A percentile compares a stretch with the other conserved stretches of the same genome.
Conservation (phyloP, 768 basidiomycete species). For the Russula lepida region DNA sequence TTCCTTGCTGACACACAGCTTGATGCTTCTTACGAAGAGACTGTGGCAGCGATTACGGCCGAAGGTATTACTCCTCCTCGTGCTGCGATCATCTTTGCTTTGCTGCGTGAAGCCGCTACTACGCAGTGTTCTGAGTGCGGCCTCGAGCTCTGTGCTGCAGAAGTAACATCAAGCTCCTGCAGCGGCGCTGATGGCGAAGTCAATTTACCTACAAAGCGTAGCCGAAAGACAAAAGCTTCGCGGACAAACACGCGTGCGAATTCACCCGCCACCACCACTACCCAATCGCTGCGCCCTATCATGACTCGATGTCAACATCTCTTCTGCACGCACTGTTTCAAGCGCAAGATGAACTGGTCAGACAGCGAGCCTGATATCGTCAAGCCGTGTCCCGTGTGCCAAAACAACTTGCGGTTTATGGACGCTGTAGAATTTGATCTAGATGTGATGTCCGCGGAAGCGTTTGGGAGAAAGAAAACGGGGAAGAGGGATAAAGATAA, state of each 20-base stretch:
- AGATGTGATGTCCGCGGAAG: conserved; percentile 40
- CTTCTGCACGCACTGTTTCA: conserved; percentile 84
- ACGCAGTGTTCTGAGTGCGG: conserved; percentile 89
- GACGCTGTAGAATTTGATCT: conserved; percentile 82
- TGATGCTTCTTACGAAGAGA: conserved; percentile 65
- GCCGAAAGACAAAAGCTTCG: conserved; percentile 50
- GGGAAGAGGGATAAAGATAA: conserved; percentile 69
- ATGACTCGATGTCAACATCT: conserved; percentile 93
- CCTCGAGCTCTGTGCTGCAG: conserved; percentile 53
- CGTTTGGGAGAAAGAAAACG: conserved; percentile 48
- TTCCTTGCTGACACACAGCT: conserved; percentile 34
- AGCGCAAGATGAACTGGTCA: conserved; percentile 75
- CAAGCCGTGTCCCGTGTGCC: conserved; percentile 72
- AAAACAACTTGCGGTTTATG: conserved; percentile 48
- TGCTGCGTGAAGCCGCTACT: conserved; percentile 78
- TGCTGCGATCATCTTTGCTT: conserved; percentile 76
- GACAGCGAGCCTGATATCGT: conserved; percentile 48
- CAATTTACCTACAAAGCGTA: conserved; percentile 41
- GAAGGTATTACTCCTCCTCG: conserved; percentile 72
- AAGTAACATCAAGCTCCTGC: conserved; percentile 34
- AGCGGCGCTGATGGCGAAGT: conserved; percentile 41
- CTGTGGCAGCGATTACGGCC: conserved; percentile 60
- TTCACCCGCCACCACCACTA: conserved; percentile 65
- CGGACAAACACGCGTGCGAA: conserved; percentile 53
- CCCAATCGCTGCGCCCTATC: conserved; percentile 46